These are phyloP conservation scores for Candida loeiensis DNA, from an alignment of 805 yeast genomes.

Conservation along the genomic window DNA sequence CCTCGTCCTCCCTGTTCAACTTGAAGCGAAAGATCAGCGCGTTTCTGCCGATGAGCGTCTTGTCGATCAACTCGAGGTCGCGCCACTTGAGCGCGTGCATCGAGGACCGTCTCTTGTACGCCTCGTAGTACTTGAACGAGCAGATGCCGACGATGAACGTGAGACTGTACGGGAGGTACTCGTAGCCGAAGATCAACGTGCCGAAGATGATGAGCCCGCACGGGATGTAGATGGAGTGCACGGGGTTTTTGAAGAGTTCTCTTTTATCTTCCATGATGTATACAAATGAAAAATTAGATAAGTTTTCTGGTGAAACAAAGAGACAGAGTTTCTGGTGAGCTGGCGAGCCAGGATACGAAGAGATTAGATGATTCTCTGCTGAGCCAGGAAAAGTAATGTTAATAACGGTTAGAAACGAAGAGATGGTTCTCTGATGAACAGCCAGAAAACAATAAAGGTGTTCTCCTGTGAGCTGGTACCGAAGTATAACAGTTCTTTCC, in stretches of 20 bases:
- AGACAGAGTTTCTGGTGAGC: too few relatives aligned
- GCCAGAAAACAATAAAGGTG: too few relatives aligned
- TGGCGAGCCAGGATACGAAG: too few relatives aligned
- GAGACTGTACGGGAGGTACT: conserved; percentile 46
- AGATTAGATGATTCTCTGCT: too few relatives aligned
- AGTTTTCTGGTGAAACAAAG: too few relatives aligned
- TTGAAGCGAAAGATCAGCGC: conserved; percentile 73
- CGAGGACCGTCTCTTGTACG: conserved; percentile 41
- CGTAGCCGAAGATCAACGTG: conserved; percentile 48
- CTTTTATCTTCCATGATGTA: conserved; percentile 44
- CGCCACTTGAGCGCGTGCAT: conserved; percentile 54
- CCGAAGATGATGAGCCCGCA: conserved; percentile 58
- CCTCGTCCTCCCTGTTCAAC: conserved; percentile 56
- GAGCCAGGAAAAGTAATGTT: too few relatives aligned
- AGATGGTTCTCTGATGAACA: too few relatives aligned
- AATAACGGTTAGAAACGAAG: too few relatives aligned
- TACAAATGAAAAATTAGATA: too few relatives aligned
- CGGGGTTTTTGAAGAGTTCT: conserved; percentile 61
- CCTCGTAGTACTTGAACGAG: conserved; percentile 35
- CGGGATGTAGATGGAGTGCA: conserved; percentile 77
- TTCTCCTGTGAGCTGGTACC: too few relatives aligned
- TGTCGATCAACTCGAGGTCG: conserved; percentile 66
- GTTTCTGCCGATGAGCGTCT: conserved; percentile 67
- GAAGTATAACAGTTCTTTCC: too few relatives aligned
- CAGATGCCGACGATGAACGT: conserved; percentile 34